Base-by-base conservation (phyloP, 352 stramenopile species). In the Globisporangium nagaii region DNA sequence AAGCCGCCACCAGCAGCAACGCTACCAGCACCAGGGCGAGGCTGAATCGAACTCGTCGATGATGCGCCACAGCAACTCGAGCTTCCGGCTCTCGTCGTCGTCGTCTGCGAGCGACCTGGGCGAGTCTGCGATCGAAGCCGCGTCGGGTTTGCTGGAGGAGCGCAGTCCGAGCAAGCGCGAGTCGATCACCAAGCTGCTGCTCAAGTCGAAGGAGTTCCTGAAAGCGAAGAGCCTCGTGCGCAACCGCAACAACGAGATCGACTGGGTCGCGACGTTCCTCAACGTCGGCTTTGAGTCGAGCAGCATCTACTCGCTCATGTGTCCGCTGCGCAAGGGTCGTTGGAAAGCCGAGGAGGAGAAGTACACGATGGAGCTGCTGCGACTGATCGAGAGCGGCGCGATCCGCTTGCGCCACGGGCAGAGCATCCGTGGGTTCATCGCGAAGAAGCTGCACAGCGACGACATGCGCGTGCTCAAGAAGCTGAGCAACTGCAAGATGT, bases 401-500 rank as follows among this genome's bases (percentile, higher is more conserved):
- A 84, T 92, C 30, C 63, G 74, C 0, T 63, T 92, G 10, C 66
- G 72, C 15, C 73, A 84, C 19, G 74, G 77, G 27, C 76, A 90
- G 61, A 88, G 71, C 46, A 80, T 91, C 42, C 81, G 81, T 7
- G 70, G 69, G 0, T 91, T 85, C 60, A 73, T 91, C 43, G 75
- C 78, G 30, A 77, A 88, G 50, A 88, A 86, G 52, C 62, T 90
- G 27, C 79, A 92, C 61, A 90, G 79, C 36, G 79, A 91, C 42
- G 78, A 89, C 58, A 89, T 91, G 81, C 81, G 81, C 17, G 81
- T 90, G 51, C 70, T 91, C 45, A 91, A 92, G 65, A 92, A 92
- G 62, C 60, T 92, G 7, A 87, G 71, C 71, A 92, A 90, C 51
- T 92, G 76, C 63, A 86, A 87, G 59, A 73, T 80, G 55, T 92